Percentiles rank a stretch among this genome's conserved stretches.
These are phyloP conservation scores for Paspalum notatum DNA, from an alignment of 176 grass and related monocot species.

Conservation along the genomic window DNA sequence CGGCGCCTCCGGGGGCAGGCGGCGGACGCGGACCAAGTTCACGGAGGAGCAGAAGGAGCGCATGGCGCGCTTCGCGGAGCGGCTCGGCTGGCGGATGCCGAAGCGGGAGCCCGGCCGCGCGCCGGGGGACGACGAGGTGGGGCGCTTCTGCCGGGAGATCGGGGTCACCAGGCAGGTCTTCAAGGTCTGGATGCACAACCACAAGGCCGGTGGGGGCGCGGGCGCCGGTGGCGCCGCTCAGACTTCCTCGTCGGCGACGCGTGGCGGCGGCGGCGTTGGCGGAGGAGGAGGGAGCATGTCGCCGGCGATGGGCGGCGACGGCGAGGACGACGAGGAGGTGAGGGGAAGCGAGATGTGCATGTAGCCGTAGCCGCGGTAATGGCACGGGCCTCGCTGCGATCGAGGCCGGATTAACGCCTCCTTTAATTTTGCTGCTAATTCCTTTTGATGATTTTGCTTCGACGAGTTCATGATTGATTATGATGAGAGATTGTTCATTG, in stretches of 20 bases:
- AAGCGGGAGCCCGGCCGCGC: slow-evolving; percentile 71
- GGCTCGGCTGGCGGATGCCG: slow-evolving; percentile 82
- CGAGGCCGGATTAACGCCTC: slow-evolving; percentile 27
- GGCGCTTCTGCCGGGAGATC: slow-evolving; percentile 82
- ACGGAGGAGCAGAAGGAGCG: slow-evolving; percentile 79
- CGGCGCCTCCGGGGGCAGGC: slow-evolving; percentile 27
- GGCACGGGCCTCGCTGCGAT: neutral
- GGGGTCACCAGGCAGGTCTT: slow-evolving; percentile 80
- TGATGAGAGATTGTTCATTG: slow-evolving; percentile 47
- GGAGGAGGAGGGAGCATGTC: slow-evolving; percentile 37
- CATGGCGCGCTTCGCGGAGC: slow-evolving; percentile 77
- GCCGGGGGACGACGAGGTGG: slow-evolving; percentile 70
- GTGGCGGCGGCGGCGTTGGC: slow-evolving; percentile 26
- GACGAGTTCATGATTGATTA: slow-evolving; percentile 26
- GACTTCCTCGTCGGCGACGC: slow-evolving; percentile 62
- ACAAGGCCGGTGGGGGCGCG: slow-evolving; percentile 51
- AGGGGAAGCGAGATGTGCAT: slow-evolving; percentile 60
- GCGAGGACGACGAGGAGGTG: slow-evolving; percentile 65
- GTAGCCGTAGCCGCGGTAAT: slow-evolving; percentile 30
- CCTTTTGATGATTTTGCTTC: slow-evolving; percentile 42
- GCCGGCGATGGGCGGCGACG: slow-evolving; percentile 35
- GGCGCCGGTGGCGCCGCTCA: slow-evolving; percentile 20
- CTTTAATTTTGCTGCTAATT: slow-evolving; percentile 39
- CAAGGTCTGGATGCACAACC: slow-evolving; percentile 99
- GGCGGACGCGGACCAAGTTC: slow-evolving; percentile 85